phyloP scores from a whole-genome alignment of 2,329 filamentous ascomycete species.

The Lecanicillium sp. region DNA sequence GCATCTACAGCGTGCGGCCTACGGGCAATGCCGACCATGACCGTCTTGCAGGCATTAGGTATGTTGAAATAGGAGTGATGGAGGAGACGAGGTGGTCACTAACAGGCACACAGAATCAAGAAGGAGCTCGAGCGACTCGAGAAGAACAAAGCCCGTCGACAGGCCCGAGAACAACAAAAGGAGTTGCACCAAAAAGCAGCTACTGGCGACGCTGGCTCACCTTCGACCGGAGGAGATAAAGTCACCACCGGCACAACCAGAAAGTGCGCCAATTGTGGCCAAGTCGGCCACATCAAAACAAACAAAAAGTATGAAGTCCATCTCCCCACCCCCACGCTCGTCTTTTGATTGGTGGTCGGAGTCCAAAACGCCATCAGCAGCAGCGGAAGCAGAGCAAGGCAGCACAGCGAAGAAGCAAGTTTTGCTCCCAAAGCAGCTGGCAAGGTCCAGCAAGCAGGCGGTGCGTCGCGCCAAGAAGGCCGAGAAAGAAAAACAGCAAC shows the following conservation, averaged over 20 bases:
- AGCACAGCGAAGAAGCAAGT: neutral
- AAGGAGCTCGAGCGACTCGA: slow-evolving; percentile 75
- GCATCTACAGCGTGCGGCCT: slow-evolving; percentile 44
- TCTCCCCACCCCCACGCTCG: slow-evolving; percentile 22
- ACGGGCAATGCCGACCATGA: slow-evolving; percentile 47
- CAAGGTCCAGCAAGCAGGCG: neutral
- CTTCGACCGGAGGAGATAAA: slow-evolving; percentile 43
- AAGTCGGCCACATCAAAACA: slow-evolving; percentile 96
- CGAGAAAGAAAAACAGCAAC: neutral
- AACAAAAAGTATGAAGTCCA: slow-evolving; percentile 78
- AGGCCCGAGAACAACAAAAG: slow-evolving; percentile 87
- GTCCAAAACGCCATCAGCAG: slow-evolving; percentile 14
- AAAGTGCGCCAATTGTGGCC: slow-evolving; percentile 96
- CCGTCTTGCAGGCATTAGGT: slow-evolving; percentile 40
- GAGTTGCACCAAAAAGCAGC: slow-evolving; percentile 47
- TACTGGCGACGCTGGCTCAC: slow-evolving; percentile 43
- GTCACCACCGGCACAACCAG: slow-evolving; percentile 64
- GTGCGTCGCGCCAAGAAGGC: neutral
- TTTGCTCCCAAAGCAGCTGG: neutral
- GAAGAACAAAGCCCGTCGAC: slow-evolving; percentile 84
- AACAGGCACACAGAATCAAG: slow-evolving; percentile 31
- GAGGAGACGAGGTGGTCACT: slow-evolving; percentile 6
- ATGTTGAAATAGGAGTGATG: slow-evolving; percentile 14
- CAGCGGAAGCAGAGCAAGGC: slow-evolving; percentile 8
- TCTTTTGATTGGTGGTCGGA: slow-evolving; percentile 30